phyloP scores from a whole-genome alignment of 2,329 filamentous ascomycete species.

The Botryosphaeria dothidea region DNA sequence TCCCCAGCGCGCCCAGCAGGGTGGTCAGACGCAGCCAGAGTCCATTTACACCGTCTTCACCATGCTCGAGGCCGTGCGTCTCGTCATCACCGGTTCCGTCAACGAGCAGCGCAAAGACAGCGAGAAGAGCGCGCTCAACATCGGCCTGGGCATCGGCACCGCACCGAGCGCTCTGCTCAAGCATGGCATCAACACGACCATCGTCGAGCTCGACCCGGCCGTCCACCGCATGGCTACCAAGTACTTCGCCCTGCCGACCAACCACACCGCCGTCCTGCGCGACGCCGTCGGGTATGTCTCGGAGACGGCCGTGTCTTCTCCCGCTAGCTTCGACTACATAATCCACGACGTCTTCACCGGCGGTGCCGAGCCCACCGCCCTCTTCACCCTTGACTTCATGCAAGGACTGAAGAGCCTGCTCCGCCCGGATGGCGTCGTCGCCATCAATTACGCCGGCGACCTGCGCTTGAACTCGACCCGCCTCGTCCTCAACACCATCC shows the following conservation, averaged over 20 bases:
- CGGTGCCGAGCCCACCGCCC: slow-evolving; percentile 81
- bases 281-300: slow-evolving; percentile 75
- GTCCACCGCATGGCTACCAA: slow-evolving; percentile 80
- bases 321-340: slow-evolving; percentile 77
- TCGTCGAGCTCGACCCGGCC: slow-evolving; percentile 90
- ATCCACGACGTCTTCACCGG: slow-evolving; percentile 98
- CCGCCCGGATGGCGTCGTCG: slow-evolving; percentile 77
- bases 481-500: slow-evolving; percentile 80
- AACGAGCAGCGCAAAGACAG: slow-evolving; percentile 49
- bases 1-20: slow-evolving; percentile 36
- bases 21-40: slow-evolving; percentile 64
- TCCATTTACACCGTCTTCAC: slow-evolving; percentile 96
- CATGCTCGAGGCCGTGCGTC: slow-evolving; percentile 87
- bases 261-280: slow-evolving; percentile 77
- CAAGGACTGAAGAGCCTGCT: slow-evolving; percentile 69
- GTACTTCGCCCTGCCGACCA: slow-evolving; percentile 77
- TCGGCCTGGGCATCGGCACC: slow-evolving; percentile 91
- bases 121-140: slow-evolving; percentile 78
- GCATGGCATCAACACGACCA: slow-evolving; percentile 88
- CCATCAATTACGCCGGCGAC: slow-evolving; percentile 93
- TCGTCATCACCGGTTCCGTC: slow-evolving; percentile 61
- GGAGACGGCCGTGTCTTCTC: slow-evolving; percentile 48
- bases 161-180: slow-evolving; percentile 82
- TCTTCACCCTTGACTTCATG: slow-evolving; percentile 89
- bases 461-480: slow-evolving; percentile 73